A percentile compares a stretch with the other conserved stretches of the same genome.
Conservation (phyloP, 331 rosid species). For the Dryas integrifolia region DNA sequence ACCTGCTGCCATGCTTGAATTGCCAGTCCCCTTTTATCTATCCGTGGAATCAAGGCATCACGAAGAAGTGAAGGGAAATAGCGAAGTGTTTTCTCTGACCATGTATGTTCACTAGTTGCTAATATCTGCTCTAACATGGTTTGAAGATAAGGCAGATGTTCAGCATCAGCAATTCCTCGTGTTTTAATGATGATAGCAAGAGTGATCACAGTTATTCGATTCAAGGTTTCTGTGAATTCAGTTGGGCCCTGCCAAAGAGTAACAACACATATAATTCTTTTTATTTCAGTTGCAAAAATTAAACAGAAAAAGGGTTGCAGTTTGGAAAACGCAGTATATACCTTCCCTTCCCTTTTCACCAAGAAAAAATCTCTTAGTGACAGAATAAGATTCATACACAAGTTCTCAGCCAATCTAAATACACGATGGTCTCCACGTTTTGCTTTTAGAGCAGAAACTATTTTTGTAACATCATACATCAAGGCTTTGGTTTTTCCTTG, state of each 20-base stretch:
- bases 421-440: constrained; percentile 95
- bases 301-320: constrained; percentile 20
- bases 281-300: constrained; percentile 9
- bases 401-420: constrained; percentile 94
- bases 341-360: constrained; percentile 98
- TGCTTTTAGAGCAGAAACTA: constrained; percentile 72
- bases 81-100: constrained; percentile 90
- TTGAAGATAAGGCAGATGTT: constrained; percentile 80
- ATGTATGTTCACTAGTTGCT: constrained; percentile 78
- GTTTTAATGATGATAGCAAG: constrained; percentile 94
- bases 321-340: constrained; percentile 37
- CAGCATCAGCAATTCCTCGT: constrained; percentile 95
- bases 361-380: constrained; percentile 88
- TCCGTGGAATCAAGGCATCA: constrained; percentile 65
- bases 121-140: constrained; percentile 87
- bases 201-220: constrained; percentile 74
- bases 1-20: constrained; percentile 99
- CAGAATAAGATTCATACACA: constrained; percentile 92
- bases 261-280: constrained; percentile 14
- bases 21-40: constrained; percentile 68
- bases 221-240: constrained; percentile 90
- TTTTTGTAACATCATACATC: constrained; percentile 98
- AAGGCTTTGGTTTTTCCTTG: constrained; percentile 90
- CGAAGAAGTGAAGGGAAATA: constrained; percentile 85
- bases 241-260: constrained; percentile 79